Evolutionary conservation across 148 eudicot species (phyloP).

Genomic region (Tetragonia tetragonoides): DNA sequence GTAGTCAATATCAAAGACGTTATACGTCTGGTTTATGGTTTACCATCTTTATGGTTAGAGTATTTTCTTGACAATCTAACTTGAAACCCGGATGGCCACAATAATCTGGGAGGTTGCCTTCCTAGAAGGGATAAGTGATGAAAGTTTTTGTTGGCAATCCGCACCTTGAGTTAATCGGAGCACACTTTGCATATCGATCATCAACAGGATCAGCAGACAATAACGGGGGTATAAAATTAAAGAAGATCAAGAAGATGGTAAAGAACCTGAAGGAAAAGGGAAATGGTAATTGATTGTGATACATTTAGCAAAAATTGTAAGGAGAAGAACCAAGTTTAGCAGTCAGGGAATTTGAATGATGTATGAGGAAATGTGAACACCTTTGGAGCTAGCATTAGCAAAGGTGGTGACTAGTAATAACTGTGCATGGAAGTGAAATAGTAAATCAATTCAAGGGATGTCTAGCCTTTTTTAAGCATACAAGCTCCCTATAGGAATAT

Average conservation of each 20-base stretch:
- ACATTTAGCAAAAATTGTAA: neutral
- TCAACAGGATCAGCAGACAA: neutral
- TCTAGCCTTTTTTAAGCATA: too few species aligned
- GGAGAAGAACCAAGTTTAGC: neutral
- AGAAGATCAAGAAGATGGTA: neutral
- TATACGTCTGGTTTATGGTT: neutral
- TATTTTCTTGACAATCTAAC: conserved; percentile 10
- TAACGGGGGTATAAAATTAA: neutral
- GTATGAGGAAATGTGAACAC: neutral
- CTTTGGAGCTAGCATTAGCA: neutral
- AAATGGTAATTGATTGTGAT: neutral
- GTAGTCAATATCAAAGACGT: conserved; percentile 15
- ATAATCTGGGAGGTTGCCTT: conserved; percentile 5
- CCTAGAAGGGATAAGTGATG: conserved; percentile 39
- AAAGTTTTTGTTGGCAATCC: neutral
- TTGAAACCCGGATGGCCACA: conserved; percentile 32
- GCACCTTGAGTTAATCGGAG: neutral
- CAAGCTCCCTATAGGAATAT: too few species aligned
- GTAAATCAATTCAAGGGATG: too few species aligned
- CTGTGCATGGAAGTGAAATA: too few species aligned
- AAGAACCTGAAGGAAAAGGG: neutral
- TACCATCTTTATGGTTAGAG: neutral
- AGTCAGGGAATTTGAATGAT: neutral
- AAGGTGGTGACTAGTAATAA: neutral
- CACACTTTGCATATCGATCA: conserved; percentile 10